Evolutionary conservation across 306 rosid species (phyloP).

Genomic region (Citrullus mucosospermus): DNA sequence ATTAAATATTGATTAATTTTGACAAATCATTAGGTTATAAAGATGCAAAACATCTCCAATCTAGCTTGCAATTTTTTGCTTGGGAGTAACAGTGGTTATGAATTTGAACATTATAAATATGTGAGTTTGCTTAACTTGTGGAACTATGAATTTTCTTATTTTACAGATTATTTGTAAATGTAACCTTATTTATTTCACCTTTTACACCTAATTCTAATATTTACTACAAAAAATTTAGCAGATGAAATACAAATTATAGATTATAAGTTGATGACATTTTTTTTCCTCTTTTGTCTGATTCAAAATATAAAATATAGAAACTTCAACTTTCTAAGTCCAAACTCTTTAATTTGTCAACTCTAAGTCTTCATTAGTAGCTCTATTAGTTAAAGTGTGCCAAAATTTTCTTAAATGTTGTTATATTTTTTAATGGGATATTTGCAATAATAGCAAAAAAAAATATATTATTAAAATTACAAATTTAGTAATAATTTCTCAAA

Average conservation of each 20-base stretch:
- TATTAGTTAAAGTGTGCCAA: too few species aligned
- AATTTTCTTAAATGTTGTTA: neutral
- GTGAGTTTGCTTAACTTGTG: neutral
- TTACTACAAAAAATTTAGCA: neutral
- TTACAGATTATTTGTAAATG: neutral
- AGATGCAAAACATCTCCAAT: neutral
- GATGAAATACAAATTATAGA: neutral
- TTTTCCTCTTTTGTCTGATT: neutral
- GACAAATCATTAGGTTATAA: neutral
- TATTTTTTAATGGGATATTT: too few species aligned
- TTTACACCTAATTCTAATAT: neutral
- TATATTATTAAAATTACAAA: too few species aligned
- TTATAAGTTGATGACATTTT: neutral
- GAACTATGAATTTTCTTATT: neutral
- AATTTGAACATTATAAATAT: neutral
- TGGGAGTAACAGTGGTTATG: neutral
- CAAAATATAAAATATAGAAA: neutral
- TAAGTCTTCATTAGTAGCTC: neutral
- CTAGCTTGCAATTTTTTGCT: neutral
- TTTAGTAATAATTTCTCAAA: too few species aligned
- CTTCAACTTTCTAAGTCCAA: neutral
- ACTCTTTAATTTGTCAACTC: neutral
- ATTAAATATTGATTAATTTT: neutral
- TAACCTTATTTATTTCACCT: neutral
- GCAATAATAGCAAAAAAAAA: too few species aligned